phyloP scores from a whole-genome alignment of 1,284 basidiomycete genomes.

The Leccinum variabile region DNA sequence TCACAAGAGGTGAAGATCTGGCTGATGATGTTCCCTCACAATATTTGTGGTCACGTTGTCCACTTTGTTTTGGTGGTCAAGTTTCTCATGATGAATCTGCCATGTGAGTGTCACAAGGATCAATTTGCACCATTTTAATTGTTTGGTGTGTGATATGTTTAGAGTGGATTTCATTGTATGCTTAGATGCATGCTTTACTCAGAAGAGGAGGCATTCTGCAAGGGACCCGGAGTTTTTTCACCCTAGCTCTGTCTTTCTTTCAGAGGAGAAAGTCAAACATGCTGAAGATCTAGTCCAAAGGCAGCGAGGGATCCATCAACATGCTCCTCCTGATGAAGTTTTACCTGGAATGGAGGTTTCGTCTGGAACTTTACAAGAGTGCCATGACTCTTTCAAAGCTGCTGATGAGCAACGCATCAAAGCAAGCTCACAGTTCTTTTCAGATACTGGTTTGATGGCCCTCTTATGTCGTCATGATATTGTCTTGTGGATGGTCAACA shows the following conservation, averaged over 20 bases:
- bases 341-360: not conserved
- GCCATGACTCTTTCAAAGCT: not conserved
- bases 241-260: not conserved
- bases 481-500: not conserved
- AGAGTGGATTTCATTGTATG: constrained; percentile 1
- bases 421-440: not conserved
- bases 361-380: not conserved
- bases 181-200: not conserved
- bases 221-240: not conserved
- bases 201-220: not conserved
- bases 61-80: not conserved
- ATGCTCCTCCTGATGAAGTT: not conserved
- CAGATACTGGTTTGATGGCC: not conserved
- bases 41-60: not conserved
- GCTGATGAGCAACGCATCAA: not conserved
- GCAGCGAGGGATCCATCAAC: not conserved
- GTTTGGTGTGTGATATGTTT: not conserved
- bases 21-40: not conserved
- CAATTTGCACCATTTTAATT: too few relatives aligned
- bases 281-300: not conserved
- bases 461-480: not conserved
- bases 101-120: not conserved
- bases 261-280: not conserved
- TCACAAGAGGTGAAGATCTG: not conserved
- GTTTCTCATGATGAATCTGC: not conserved